Percentiles rank a stretch among this genome's conserved stretches.
These are phyloP conservation scores for Borovskyia barvae DNA, from an alignment of 208 protist genomes.

Conservation along the genomic window DNA sequence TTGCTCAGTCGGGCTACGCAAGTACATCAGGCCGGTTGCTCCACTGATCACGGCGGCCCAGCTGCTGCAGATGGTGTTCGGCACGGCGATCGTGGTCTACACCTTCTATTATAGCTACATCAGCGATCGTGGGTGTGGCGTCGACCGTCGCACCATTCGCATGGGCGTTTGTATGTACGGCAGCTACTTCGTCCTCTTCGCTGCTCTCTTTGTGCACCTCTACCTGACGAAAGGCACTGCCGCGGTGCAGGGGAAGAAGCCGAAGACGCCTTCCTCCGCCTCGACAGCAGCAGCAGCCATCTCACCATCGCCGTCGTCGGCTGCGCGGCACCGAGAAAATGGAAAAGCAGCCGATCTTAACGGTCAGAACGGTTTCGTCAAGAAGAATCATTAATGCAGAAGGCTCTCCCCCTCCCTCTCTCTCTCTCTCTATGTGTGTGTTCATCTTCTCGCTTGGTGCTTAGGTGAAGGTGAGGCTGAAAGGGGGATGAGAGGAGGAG, in stretches of 20 bases:
- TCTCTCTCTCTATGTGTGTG: conserved; percentile 5
- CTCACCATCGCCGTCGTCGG: background rate
- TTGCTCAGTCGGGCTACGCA: conserved; percentile 42
- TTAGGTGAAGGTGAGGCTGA: too few relatives aligned
- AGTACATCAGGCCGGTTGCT: conserved; percentile 64
- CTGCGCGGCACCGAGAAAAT: too few relatives aligned
- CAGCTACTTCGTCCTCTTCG: conserved; percentile 88
- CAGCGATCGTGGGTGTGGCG: conserved; percentile 37
- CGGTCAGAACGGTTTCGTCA: background rate
- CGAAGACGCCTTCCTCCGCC: too few relatives aligned
- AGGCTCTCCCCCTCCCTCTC: background rate
- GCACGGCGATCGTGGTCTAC: conserved; percentile 60
- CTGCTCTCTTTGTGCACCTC: conserved; percentile 52
- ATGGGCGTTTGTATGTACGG: conserved; percentile 87
- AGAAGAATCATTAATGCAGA: conserved; percentile 1
- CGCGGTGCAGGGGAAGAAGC: conserved; percentile 6
- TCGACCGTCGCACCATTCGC: conserved; percentile 31
- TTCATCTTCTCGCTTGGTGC: too few relatives aligned
- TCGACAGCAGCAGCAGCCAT: background rate
- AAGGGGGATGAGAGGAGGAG: too few relatives aligned
- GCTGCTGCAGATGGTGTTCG: conserved; percentile 92
- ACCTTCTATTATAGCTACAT: conserved; percentile 44
- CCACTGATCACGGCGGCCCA: conserved; percentile 87
- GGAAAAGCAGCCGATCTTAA: too few relatives aligned
- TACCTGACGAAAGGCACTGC: conserved; percentile 29